phyloP scores from a whole-genome alignment of 1,139 yeast genomes.

The Yamadazyma mexicana region DNA sequence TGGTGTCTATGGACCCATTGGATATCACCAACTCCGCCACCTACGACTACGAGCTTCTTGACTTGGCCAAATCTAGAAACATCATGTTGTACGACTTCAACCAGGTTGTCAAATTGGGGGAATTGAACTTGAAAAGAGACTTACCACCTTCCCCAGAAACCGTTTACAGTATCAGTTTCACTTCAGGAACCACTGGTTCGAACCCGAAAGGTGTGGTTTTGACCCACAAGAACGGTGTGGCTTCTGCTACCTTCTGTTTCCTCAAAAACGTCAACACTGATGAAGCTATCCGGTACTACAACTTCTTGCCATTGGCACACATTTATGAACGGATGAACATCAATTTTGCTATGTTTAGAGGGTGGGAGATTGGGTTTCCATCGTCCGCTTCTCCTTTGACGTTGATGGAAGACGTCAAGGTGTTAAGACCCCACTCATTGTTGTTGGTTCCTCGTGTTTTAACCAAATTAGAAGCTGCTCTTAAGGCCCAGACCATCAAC shows the following conservation, averaged over 20 bases:
- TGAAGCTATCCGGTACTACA: conserved; percentile 14
- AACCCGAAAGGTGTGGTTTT: conserved; percentile 73
- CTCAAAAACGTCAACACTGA: conserved; percentile 3
- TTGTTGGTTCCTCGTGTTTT: conserved; percentile 67
- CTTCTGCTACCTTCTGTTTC: conserved; percentile 40
- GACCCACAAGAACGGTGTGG: conserved; percentile 53
- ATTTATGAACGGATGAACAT: conserved; percentile 39
- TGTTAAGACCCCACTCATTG: conserved; percentile 53
- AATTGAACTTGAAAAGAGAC: conserved; percentile 42
- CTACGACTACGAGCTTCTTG: conserved; percentile 15
- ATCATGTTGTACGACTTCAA: conserved; percentile 44
- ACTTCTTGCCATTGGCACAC: conserved; percentile 34
- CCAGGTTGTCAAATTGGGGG: conserved; percentile 59
- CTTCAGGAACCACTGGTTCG: conserved; percentile 75
- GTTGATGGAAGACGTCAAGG: conserved; percentile 56
- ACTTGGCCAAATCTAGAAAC: conserved; percentile 22
- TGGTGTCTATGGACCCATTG: conserved; percentile 44
- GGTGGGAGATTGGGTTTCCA: conserved; percentile 46
- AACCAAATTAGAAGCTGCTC: conserved; percentile 57
- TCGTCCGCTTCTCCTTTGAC: conserved; percentile 42
- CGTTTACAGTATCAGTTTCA: conserved; percentile 66
- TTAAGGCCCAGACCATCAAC: conserved; percentile 44
- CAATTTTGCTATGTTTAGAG: conserved; percentile 29
- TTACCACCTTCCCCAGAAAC: conserved; percentile 56
- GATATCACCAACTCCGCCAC: conserved; percentile 18